Conservation (phyloP, 176 grass and related monocot species). For the Aegilops sharonensis region DNA sequence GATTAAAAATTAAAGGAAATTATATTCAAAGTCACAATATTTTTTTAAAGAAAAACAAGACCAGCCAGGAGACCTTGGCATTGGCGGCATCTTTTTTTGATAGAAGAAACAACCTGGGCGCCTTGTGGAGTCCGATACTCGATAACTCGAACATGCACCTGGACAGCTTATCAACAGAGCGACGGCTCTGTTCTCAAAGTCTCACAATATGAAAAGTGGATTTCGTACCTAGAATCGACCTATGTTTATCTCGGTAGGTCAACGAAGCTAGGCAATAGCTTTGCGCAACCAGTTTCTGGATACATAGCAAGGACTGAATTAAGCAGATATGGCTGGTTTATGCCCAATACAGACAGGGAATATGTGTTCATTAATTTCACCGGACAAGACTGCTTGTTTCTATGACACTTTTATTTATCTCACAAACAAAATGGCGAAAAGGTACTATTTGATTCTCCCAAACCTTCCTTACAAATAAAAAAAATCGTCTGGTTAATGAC, state of each 20-base stretch:
- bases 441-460: neutral
- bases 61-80: neutral
- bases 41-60: neutral
- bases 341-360: neutral
- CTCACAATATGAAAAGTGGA: neutral
- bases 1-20: neutral
- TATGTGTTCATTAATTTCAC: neutral
- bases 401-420: neutral
- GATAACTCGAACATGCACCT: neutral
- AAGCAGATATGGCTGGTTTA: neutral
- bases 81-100: neutral
- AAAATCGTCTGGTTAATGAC: neutral
- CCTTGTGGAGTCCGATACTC: neutral
- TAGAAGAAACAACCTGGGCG: neutral
- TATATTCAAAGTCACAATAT: neutral
- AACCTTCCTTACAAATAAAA: neutral
- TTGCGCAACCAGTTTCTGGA: neutral
- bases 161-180: neutral
- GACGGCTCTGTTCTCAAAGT: neutral
- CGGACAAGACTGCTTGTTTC: neutral
- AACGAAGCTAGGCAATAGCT: neutral
- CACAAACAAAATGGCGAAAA: neutral
- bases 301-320: neutral
- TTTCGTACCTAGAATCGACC: neutral
- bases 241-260: conserved; percentile 2